Percentiles rank a stretch among this genome's conserved stretches.
These are phyloP conservation scores for Bimuria novae-zelandiae DNA, from an alignment of 2,329 filamentous ascomycete species.

Conservation along the genomic window DNA sequence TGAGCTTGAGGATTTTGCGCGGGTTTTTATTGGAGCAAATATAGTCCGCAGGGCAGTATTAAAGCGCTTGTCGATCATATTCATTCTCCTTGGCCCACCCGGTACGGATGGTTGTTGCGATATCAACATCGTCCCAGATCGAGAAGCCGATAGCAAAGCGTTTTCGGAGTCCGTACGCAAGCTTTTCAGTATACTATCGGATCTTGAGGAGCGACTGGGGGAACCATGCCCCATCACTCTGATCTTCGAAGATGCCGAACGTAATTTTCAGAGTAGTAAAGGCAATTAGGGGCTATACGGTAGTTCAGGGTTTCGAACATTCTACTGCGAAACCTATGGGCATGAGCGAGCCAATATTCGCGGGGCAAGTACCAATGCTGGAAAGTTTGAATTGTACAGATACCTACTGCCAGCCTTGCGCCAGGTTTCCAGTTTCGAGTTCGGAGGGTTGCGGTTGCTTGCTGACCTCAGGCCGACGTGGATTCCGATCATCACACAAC, in stretches of 20 bases:
- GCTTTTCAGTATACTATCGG: conserved; percentile 5
- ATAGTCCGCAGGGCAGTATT: conserved; percentile 4
- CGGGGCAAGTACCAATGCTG: not conserved
- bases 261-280: not conserved
- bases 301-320: not conserved
- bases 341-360: not conserved
- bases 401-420: not conserved
- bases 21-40: conserved; percentile 6
- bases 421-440: too few relatives aligned
- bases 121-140: not conserved
- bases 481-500: not conserved
- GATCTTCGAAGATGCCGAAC: not conserved
- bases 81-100: conserved; percentile 3
- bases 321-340: not conserved
- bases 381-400: not conserved
- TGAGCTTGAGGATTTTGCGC: conserved; percentile 11
- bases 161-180: conserved; percentile 7
- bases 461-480: not conserved
- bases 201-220: not conserved
- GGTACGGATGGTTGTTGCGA: conserved; percentile 6
- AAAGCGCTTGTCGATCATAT: not conserved
- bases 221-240: not conserved
- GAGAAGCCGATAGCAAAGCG: conserved; percentile 6
- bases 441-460: not conserved
- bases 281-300: not conserved